Evolutionary conservation across 106 monocot genomes (phyloP).

Genomic region (Hemerocallis citrina): DNA sequence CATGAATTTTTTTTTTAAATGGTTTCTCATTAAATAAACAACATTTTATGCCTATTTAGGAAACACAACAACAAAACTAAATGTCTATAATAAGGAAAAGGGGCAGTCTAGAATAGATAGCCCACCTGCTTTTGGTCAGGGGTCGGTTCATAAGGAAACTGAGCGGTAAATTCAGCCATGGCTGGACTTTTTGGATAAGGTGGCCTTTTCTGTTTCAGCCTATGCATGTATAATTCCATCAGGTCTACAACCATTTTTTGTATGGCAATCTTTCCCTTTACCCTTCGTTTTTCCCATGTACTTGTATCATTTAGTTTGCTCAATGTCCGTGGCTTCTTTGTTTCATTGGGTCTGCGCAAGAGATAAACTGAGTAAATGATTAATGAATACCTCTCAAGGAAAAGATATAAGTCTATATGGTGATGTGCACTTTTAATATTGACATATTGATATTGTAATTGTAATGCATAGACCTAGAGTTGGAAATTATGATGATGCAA

Average conservation of each 20-base stretch:
- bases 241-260: conserved; percentile 99
- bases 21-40: too few relatives aligned
- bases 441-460: too few relatives aligned
- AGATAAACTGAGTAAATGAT: conserved; percentile 15
- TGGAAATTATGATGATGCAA: too few relatives aligned
- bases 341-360: conserved; percentile 80
- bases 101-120: neutral
- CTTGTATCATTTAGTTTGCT: conserved; percentile 81
- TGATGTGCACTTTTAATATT: too few relatives aligned
- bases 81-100: too few relatives aligned
- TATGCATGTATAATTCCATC: conserved; percentile 91
- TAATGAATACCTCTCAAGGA: conserved; percentile 1
- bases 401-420: neutral
- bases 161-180: conserved; percentile 68
- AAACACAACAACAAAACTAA: too few relatives aligned
- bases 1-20: too few relatives aligned
- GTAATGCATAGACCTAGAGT: too few relatives aligned
- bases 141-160: conserved; percentile 88
- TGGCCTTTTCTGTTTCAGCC: conserved; percentile 81
- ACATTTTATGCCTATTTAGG: too few relatives aligned
- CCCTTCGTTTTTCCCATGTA: conserved; percentile 87
- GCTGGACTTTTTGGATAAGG: conserved; percentile 52
- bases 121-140: conserved; percentile 86
- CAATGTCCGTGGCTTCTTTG: conserved; percentile 69
- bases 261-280: conserved; percentile 87